A percentile compares a stretch with the other conserved stretches of the same genome.
phyloP scores from a whole-genome alignment of 2,329 filamentous ascomycete species.

The Penicillium sp. region DNA sequence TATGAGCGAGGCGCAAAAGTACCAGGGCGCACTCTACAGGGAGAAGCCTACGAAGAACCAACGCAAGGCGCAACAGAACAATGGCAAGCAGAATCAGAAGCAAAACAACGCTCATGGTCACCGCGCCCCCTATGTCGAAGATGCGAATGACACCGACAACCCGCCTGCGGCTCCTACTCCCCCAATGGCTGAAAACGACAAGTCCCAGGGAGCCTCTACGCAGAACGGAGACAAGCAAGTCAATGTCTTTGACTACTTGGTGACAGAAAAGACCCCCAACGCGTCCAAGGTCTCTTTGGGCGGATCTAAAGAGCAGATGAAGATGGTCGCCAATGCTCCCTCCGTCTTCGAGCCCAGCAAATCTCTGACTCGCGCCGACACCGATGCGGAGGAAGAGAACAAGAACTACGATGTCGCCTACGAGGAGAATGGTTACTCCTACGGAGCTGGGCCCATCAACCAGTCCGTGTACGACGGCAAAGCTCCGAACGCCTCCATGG shows the following conservation, averaged over 20 bases:
- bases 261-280: slow-evolving; percentile 63
- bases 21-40: slow-evolving; percentile 84
- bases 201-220: no score
- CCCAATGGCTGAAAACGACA: no score
- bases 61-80: slow-evolving; percentile 41
- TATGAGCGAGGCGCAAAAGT: slow-evolving; percentile 95
- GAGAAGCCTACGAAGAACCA: slow-evolving; percentile 61
- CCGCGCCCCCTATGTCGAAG: slow-evolving; percentile 74
- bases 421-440: slow-evolving; percentile 45
- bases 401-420: slow-evolving; percentile 39
- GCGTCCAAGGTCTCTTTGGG: slow-evolving; percentile 56
- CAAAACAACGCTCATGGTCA: slow-evolving; percentile 44
- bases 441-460: no score
- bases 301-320: slow-evolving; percentile 41
- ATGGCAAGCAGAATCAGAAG: slow-evolving; percentile 29
- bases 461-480: no score
- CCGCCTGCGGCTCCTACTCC: no score
- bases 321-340: slow-evolving; percentile 42
- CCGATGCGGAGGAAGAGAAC: slow-evolving; percentile 31
- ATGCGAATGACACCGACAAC: no score
- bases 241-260: slow-evolving; percentile 89
- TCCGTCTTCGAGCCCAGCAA: slow-evolving; percentile 38
- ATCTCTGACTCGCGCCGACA: slow-evolving; percentile 28
- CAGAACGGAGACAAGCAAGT: slow-evolving; percentile 50
- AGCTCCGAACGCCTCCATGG: slow-evolving; percentile 34